phyloP scores from a whole-genome alignment of 1,284 basidiomycete genomes.

The Ceratobasidium sp. region DNA sequence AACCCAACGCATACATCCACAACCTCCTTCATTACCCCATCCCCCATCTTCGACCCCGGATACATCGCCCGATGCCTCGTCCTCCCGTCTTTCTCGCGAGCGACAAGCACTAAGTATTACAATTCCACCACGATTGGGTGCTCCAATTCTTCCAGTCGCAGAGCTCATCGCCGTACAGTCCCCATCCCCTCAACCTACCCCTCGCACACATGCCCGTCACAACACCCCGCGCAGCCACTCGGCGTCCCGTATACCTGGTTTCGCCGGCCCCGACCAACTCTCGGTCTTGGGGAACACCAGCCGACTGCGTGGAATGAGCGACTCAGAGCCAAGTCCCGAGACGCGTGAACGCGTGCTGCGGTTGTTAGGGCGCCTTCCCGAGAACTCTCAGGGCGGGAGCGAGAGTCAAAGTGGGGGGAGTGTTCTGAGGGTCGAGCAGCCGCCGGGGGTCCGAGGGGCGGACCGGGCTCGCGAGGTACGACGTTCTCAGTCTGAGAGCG shows the following conservation, averaged over 20 bases:
- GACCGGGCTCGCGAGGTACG: conserved; percentile 20
- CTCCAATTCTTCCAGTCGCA: conserved; percentile 28
- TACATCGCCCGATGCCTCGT: background rate
- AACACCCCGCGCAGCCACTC: conserved; percentile 4
- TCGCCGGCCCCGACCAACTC: conserved; percentile 18
- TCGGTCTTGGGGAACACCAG: conserved; percentile 1
- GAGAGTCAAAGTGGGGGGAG: background rate
- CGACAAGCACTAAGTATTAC: conserved; percentile 20
- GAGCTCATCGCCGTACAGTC: conserved; percentile 22
- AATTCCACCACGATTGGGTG: conserved; percentile 28
- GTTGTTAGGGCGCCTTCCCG: conserved; percentile 35
- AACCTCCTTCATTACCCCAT: background rate
- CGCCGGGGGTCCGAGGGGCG: background rate
- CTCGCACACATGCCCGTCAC: background rate
- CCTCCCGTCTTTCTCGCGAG: conserved; percentile 1
- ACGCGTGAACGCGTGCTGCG: conserved; percentile 31
- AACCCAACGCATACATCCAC: conserved; percentile 28
- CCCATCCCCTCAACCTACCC: background rate
- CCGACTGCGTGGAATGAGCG: background rate
- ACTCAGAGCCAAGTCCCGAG: conserved; percentile 19
- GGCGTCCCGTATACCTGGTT: conserved; percentile 14
- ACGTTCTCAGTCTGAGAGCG: conserved; percentile 21
- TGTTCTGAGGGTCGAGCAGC: background rate
- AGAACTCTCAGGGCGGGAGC: conserved; percentile 1
- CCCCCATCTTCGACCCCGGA: background rate